A percentile compares a stretch with the other conserved stretches of the same genome.
phyloP scores from a whole-genome alignment of 2,329 filamentous ascomycete species.

The Bisporella sp. region DNA sequence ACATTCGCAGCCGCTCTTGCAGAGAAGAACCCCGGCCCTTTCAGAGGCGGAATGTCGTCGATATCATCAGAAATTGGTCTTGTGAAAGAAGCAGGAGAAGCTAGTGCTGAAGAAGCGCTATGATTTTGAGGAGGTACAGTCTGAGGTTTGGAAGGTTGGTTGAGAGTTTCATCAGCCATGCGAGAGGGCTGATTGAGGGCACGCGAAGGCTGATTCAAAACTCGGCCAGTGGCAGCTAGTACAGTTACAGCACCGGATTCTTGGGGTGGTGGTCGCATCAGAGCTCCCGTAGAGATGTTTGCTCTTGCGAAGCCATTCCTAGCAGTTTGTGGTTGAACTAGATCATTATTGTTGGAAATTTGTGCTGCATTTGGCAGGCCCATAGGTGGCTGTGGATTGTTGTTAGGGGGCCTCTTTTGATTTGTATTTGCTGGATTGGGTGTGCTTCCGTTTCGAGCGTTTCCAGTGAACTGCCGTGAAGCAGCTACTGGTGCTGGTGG shows the following conservation, averaged over 20 bases:
- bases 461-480: conserved; percentile 15
- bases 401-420: conserved; percentile 24
- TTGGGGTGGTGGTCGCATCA: conserved; percentile 9
- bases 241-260: neutral
- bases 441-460: conserved; percentile 10
- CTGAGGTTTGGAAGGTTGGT: conserved; percentile 22
- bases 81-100: conserved; percentile 16
- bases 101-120: conserved; percentile 12
- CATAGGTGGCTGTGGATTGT: conserved; percentile 19
- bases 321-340: conserved; percentile 24
- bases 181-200: neutral
- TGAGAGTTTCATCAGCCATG: conserved; percentile 1
- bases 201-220: neutral
- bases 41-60: conserved; percentile 15
- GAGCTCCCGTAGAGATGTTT: conserved; percentile 13
- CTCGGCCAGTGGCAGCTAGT: too few relatives aligned
- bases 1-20: conserved; percentile 56
- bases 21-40: conserved; percentile 55
- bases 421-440: conserved; percentile 12
- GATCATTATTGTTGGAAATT: conserved; percentile 5
- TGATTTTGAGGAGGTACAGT: conserved; percentile 1
- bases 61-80: conserved; percentile 6
- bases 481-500: conserved; percentile 29
- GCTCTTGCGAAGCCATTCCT: conserved; percentile 22
- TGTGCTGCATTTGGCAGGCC: conserved; percentile 16